Conservation (phyloP, 345 rosid species). For the Sapria himalayana region DNA sequence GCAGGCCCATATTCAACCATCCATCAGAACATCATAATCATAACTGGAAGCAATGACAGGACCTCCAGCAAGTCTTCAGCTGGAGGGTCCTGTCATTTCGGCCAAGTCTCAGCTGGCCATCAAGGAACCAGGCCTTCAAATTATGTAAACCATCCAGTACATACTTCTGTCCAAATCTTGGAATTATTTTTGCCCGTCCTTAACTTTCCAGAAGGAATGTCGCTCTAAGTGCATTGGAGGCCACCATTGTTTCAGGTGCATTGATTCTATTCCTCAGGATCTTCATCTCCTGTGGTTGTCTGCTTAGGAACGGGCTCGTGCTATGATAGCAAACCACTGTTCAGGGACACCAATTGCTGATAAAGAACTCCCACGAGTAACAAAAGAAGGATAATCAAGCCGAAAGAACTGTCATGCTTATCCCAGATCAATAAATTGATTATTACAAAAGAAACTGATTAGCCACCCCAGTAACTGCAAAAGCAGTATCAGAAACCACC, state of each 20-base stretch:
- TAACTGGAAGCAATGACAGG: too few species aligned
- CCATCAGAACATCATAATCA: too few species aligned
- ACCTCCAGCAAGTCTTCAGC: too few species aligned
- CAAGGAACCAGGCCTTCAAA: too few species aligned
- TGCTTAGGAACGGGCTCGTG: constrained; percentile 23
- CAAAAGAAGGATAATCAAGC: constrained; percentile 66
- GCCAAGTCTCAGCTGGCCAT: too few species aligned
- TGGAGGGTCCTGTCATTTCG: too few species aligned
- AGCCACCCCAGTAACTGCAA: constrained; percentile 93
- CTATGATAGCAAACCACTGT: constrained; percentile 12
- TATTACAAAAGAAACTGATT: constrained; percentile 82
- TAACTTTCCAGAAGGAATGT: too few species aligned
- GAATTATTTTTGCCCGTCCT: too few species aligned
- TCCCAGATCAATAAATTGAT: constrained; percentile 95
- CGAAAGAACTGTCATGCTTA: constrained; percentile 81
- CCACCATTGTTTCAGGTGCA: background rate
- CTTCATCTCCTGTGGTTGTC: constrained; percentile 12
- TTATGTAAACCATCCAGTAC: too few species aligned
- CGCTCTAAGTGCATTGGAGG: too few species aligned
- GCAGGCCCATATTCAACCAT: too few species aligned
- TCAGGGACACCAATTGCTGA: constrained; percentile 74
- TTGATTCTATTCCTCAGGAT: constrained; percentile 16
- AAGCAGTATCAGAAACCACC: constrained; percentile 87
- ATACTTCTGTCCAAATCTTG: too few species aligned
- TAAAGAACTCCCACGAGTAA: constrained; percentile 68